Evolutionary conservation across 192 early-diverging fungal genomes (phyloP).

Genomic region (Coemansia sp.): DNA sequence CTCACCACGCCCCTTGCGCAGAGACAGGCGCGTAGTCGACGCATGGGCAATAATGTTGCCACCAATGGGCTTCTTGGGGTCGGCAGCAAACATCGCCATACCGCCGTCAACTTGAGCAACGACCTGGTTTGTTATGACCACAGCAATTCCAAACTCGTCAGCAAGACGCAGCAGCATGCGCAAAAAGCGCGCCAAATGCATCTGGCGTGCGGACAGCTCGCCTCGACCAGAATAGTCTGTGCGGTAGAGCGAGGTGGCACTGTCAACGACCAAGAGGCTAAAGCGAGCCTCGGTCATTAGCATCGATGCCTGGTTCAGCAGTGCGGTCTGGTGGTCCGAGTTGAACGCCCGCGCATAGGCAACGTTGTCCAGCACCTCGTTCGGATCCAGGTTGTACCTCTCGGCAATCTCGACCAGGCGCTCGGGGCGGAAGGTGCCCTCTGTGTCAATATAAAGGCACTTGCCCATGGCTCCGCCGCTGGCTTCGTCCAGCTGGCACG

Average conservation of each 20-base stretch:
- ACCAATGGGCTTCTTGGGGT: constrained; percentile 95
- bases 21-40: constrained; percentile 90
- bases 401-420: constrained; percentile 80
- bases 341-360: constrained; percentile 94
- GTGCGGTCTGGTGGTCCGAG: constrained; percentile 87
- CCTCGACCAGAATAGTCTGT: constrained; percentile 97
- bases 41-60: constrained; percentile 98
- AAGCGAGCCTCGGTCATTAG: constrained; percentile 91
- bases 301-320: constrained; percentile 79
- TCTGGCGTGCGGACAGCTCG: constrained; percentile 91
- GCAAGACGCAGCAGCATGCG: constrained; percentile 80
- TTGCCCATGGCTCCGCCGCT: constrained; percentile 93
- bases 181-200: constrained; percentile 89
- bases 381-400: constrained; percentile 76
- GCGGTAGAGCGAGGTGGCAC: constrained; percentile 87
- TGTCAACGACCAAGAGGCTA: constrained; percentile 85
- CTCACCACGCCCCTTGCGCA: constrained; percentile 89
- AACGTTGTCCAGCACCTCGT: constrained; percentile 91
- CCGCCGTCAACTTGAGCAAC: constrained; percentile 91
- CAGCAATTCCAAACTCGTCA: constrained; percentile 97
- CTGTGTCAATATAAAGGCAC: constrained; percentile 95
- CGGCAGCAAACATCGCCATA: constrained; percentile 81
- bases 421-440: constrained; percentile 94
- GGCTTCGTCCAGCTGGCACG: constrained; percentile 86
- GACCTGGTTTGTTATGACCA: constrained; percentile 98